These are phyloP conservation scores for Aphanomyces stellatus DNA, from an alignment of 352 stramenopile species.

Conservation along the genomic window DNA sequence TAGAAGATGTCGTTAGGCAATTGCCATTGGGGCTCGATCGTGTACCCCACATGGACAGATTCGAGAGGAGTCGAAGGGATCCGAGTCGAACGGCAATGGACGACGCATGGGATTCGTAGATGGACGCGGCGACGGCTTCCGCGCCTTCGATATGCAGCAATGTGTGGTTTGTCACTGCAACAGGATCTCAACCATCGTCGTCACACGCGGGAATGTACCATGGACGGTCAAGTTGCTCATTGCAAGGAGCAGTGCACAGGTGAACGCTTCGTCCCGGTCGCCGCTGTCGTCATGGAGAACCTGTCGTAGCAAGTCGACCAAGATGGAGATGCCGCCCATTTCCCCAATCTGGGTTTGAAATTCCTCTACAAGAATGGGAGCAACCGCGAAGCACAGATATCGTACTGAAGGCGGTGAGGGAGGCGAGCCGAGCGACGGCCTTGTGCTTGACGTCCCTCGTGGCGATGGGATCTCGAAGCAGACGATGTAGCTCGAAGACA, in stretches of 20 bases:
- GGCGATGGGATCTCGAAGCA: too few relatives aligned
- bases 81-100: not conserved
- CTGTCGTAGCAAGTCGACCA: not conserved
- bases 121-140: not conserved
- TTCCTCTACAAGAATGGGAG: not conserved
- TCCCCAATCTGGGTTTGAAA: constrained; percentile 13
- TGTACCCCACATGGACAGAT: constrained; percentile 19
- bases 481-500: too few relatives aligned
- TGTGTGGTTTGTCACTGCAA: constrained; percentile 10
- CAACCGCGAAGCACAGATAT: too few relatives aligned
- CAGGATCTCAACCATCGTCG: not conserved
- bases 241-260: not conserved
- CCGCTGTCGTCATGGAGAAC: not conserved
- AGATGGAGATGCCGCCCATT: not conserved
- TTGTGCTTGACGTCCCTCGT: too few relatives aligned
- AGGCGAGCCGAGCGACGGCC: too few relatives aligned
- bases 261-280: not conserved
- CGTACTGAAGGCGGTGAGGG: too few relatives aligned
- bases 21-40: too few relatives aligned
- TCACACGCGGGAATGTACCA: not conserved
- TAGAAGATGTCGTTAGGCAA: too few relatives aligned
- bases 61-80: constrained; percentile 2
- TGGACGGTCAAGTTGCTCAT: constrained; percentile 10
- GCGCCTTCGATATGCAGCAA: not conserved
- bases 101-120: not conserved